Base-by-base conservation (phyloP, 2,329 filamentous ascomycete genomes). In the Biscogniauxia mediterranea region DNA sequence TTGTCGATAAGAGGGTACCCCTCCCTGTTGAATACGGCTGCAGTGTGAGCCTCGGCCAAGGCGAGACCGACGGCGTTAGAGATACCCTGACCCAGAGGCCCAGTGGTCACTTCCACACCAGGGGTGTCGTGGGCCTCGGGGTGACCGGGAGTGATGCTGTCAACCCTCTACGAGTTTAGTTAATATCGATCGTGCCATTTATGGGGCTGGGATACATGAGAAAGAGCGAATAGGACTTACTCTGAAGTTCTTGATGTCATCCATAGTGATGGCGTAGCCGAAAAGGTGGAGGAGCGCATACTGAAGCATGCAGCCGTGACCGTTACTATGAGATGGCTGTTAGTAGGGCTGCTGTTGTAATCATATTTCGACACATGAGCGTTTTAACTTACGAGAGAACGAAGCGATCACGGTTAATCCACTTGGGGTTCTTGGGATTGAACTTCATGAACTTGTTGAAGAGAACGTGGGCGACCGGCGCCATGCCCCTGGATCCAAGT, bases 371-470 rank as follows among this genome's bases (percentile, higher is more conserved):
- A 32, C 17, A 3, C 42, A 2, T 23, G 15, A 11, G 25, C n/a
- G 49, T 57, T 52, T 52, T 3, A 32, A 90, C 93, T 86, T 87
- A 97, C 93, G 95, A 99, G 78, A 99, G 93, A 66, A 99, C 93
- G 76, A 99, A 99, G 79, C 95, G 91, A 82, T 99, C 95, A 76
- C 95, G 90, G 88, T 98, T 98, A 73, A 95, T 75, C 93, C 93
- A 99, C 68, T 92, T 85, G 72, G 95, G 92, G 87, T 97, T 97
- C 89, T 97, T 96, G 74, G 95, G 95, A 89, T 98, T 99, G 87
- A 97, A 99, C 79, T 83, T 96, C 92, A 99, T 92, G 86, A 97
- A 96, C 81, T 95, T 96, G 88, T 97, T 96, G 84, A 92, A 99
- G 68, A 99, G 88, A 74, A 98, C 92, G 85, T 98, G 95, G 79